phyloP scores from a whole-genome alignment of 345 rosid genomes.

The Pugionium cornutum region DNA sequence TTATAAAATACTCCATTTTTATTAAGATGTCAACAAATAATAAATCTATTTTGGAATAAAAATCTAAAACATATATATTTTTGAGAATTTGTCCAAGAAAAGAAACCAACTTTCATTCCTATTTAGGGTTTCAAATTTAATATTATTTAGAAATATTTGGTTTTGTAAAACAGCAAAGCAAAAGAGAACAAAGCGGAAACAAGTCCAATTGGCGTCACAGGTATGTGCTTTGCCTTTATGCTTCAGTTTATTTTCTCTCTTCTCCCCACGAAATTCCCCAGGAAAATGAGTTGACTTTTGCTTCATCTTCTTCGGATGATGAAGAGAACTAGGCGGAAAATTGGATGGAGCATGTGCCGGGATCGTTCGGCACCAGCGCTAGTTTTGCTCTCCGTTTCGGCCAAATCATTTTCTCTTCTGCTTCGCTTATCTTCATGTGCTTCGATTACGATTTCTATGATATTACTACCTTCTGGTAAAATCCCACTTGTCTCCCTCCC shows the following conservation, averaged over 20 bases:
- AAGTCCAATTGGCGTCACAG: conserved; percentile 39
- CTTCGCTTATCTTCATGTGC: conserved; percentile 63
- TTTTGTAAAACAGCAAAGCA: conserved; percentile 2
- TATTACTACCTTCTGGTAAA: conserved; percentile 64
- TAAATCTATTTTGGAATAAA: too few relatives aligned
- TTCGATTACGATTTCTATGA: conserved; percentile 51
- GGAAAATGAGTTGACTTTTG: conserved; percentile 25
- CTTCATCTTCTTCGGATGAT: conserved; percentile 24
- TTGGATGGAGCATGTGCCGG: conserved; percentile 40
- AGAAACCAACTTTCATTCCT: too few relatives aligned
- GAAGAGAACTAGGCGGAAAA: conserved; percentile 6
- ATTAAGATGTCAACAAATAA: too few relatives aligned
- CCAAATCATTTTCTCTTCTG: conserved; percentile 52
- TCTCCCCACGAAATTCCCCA: neutral
- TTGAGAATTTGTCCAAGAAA: too few relatives aligned
- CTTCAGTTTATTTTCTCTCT: neutral
- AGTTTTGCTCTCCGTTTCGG: conserved; percentile 74
- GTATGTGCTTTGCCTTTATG: neutral
- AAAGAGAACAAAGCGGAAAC: conserved; percentile 23
- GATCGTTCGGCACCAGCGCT: conserved; percentile 62
- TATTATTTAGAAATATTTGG: too few relatives aligned
- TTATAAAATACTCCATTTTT: too few relatives aligned
- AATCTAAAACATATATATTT: too few relatives aligned
- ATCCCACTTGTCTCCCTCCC: too few relatives aligned
- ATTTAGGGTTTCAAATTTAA: too few relatives aligned